Percentiles rank a stretch among this genome's conserved stretches.
Conservation (phyloP, 2,329 filamentous ascomycete genomes). For the Sphaerulina vaccinii region DNA sequence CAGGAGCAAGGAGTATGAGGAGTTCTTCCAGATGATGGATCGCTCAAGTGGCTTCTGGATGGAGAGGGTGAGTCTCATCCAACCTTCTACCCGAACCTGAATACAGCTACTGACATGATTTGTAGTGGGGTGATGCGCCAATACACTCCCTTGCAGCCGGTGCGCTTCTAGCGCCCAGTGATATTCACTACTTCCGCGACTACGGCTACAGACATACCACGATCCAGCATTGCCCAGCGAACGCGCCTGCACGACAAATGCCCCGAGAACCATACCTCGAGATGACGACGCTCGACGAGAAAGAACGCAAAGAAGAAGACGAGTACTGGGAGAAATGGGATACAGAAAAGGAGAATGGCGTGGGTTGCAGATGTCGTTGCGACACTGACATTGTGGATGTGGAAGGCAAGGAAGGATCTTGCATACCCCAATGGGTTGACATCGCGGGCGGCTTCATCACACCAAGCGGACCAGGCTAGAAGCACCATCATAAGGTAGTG, state of each 20-base stretch:
- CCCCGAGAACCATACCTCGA: constrained; percentile 71
- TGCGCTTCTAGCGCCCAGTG: constrained; percentile 72
- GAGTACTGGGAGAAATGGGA: constrained; percentile 94
- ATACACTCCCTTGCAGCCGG: constrained; percentile 97
- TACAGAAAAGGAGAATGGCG: constrained; percentile 86
- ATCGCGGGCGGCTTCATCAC: constrained; percentile 83
- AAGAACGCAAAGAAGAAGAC: constrained; percentile 85
- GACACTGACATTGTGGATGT: constrained; percentile 98
- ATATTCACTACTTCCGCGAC: constrained; percentile 98
- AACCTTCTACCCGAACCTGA: constrained; percentile 16
- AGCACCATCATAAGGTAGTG: too few species aligned
- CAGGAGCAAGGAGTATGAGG: constrained; percentile 93
- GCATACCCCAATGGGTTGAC: constrained; percentile 93
- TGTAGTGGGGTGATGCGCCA: constrained; percentile 93
- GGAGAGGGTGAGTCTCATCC: constrained; percentile 73
- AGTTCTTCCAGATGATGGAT: constrained; percentile 99
- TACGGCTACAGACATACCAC: constrained; percentile 98
- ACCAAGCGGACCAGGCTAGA: constrained; percentile 29
- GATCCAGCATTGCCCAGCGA: constrained; percentile 96
- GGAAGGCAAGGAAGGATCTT: constrained; percentile 95
- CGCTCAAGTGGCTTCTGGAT: constrained; percentile 98
- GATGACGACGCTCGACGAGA: constrained; percentile 54
- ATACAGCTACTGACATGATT: constrained; percentile 39
- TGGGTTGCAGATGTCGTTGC: constrained; percentile 93
- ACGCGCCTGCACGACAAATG: constrained; percentile 85